Evolutionary conservation across 257 asterid genomes (phyloP).

Genomic region (Ilex aquifolium): DNA sequence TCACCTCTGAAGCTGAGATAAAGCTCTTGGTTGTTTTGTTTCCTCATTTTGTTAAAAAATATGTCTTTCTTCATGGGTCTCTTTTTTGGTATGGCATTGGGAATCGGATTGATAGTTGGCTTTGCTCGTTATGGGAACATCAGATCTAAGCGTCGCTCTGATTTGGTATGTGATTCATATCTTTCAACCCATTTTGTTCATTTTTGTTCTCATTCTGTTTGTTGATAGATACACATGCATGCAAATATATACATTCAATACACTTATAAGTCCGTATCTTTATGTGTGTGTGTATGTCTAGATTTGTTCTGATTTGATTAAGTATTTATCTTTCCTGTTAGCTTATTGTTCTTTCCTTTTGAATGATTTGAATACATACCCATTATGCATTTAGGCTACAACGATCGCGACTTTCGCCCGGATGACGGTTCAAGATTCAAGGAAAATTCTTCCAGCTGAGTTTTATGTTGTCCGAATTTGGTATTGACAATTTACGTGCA

Average conservation of each 20-base stretch:
- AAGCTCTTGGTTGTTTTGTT: background rate
- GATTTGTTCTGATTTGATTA: background rate
- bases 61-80: slow-evolving; percentile 75
- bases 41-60: background rate
- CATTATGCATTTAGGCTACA: slow-evolving; percentile 43
- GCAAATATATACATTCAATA: background rate
- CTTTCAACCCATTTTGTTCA: background rate
- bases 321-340: background rate
- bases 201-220: background rate
- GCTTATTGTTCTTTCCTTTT: background rate
- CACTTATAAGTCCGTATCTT: background rate
- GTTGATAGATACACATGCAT: background rate
- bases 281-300: background rate
- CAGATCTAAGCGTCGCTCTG: slow-evolving; percentile 70
- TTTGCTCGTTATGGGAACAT: slow-evolving; percentile 60
- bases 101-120: slow-evolving; percentile 56
- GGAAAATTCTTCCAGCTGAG: slow-evolving; percentile 64
- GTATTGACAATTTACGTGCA: no score
- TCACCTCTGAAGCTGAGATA: background rate
- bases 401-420: slow-evolving; percentile 70
- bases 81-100: slow-evolving; percentile 59
- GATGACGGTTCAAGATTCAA: slow-evolving; percentile 83
- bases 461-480: no score
- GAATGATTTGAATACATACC: background rate
- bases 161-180: slow-evolving; percentile 43